Percentiles rank a stretch among this genome's conserved stretches.
Conservation (phyloP, 1,284 basidiomycete genomes). For the Heliocybe sulcata region DNA sequence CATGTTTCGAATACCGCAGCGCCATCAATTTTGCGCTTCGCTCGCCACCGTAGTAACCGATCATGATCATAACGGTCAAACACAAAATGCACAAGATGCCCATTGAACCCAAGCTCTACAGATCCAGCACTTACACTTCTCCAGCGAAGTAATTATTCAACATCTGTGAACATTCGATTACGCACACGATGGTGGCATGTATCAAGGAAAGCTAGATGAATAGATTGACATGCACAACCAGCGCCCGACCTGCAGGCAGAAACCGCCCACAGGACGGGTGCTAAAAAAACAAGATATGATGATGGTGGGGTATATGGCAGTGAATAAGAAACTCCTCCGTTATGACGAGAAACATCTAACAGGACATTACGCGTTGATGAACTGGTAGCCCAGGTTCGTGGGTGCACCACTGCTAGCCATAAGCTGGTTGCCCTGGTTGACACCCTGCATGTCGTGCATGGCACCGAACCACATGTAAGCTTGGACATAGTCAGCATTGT, state of each 20-base stretch:
- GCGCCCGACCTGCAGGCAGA: neutral
- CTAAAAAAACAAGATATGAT: neutral
- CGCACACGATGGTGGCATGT: neutral
- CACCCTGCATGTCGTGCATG: conserved; percentile 63
- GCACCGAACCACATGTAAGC: conserved; percentile 68
- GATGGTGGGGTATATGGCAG: neutral
- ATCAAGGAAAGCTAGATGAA: neutral
- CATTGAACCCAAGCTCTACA: neutral
- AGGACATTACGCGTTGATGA: conserved; percentile 23
- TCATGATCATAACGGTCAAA: neutral
- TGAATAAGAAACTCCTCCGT: neutral
- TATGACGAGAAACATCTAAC: conserved; percentile 1
- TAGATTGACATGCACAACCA: neutral
- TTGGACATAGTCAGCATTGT: conserved; percentile 44
- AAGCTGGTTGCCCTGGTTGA: conserved; percentile 57
- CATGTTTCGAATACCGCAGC: neutral
- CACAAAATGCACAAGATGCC: neutral
- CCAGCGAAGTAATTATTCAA: neutral
- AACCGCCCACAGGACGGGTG: neutral
- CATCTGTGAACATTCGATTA: neutral
- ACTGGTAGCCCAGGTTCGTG: conserved; percentile 38
- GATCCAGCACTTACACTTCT: neutral
- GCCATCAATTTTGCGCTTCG: neutral
- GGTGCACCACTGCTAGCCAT: conserved; percentile 34
- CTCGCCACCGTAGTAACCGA: too few relatives aligned